Evolutionary conservation across 1,139 yeast genomes (phyloP).

Genomic region (Spencermartinsiella ligniputridi): DNA sequence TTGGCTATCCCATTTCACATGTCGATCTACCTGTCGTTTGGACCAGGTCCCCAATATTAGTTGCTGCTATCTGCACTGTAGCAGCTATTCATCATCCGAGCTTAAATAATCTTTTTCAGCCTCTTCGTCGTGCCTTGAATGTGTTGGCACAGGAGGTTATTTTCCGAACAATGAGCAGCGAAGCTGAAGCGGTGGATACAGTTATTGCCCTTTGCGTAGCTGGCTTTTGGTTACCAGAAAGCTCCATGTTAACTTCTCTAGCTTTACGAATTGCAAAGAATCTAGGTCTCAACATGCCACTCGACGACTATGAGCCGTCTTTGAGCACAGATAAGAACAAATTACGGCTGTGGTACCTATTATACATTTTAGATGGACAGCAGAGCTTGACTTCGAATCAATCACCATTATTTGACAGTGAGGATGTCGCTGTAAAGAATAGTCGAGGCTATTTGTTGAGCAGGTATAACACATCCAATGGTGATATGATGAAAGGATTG

Average conservation of each 20-base stretch:
- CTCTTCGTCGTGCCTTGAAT: constrained; percentile 43
- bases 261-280: constrained; percentile 63
- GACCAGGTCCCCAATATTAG: constrained; percentile 54
- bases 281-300: constrained; percentile 41
- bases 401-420: constrained; percentile 48
- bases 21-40: constrained; percentile 50
- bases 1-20: constrained; percentile 58
- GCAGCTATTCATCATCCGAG: constrained; percentile 59
- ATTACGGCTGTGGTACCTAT: constrained; percentile 60
- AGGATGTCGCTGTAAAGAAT: constrained; percentile 31
- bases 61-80: constrained; percentile 59
- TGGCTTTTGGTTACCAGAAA: constrained; percentile 65
- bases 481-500: not conserved
- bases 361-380: constrained; percentile 67
- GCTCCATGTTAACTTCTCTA: constrained; percentile 62
- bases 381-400: constrained; percentile 60
- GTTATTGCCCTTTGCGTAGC: constrained; percentile 61
- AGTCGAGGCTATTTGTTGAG: constrained; percentile 14
- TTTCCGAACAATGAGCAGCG: constrained; percentile 36
- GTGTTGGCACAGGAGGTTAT: constrained; percentile 45
- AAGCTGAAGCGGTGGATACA: constrained; percentile 53
- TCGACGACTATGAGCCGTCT: constrained; percentile 23
- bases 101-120: constrained; percentile 38
- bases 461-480: not conserved
- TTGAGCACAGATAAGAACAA: constrained; percentile 39